Percentiles rank a stretch among this genome's conserved stretches.
Conservation (phyloP, 1,139 yeast genomes). For the Yamadazyma songkhlaensis region DNA sequence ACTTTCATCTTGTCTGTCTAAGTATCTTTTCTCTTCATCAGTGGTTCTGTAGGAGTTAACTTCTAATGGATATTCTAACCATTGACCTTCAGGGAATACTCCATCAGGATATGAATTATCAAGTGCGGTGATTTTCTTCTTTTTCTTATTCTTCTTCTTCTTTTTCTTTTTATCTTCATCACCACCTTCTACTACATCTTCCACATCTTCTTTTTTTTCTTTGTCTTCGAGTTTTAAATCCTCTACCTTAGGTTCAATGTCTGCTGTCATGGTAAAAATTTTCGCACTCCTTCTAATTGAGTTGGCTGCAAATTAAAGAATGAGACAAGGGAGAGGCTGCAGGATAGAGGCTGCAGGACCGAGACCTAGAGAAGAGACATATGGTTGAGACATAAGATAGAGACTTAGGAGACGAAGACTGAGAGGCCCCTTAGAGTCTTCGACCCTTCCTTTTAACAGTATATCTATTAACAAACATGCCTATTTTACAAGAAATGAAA, state of each 20-base stretch:
- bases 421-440: too few species aligned
- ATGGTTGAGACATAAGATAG: too few species aligned
- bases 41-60: conserved; percentile 76
- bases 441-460: too few species aligned
- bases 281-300: not conserved
- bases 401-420: too few species aligned
- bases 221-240: conserved; percentile 5
- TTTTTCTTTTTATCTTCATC: conserved; percentile 27
- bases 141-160: conserved; percentile 46
- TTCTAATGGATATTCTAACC: conserved; percentile 72
- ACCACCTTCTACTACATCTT: conserved; percentile 26
- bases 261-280: conserved; percentile 2
- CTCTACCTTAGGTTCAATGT: not conserved
- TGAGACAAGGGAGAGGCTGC: too few species aligned
- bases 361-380: too few species aligned
- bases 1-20: conserved; percentile 64
- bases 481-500: conserved; percentile 1
- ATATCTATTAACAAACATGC: not conserved
- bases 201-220: conserved; percentile 12
- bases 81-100: conserved; percentile 84
- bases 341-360: too few species aligned
- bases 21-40: conserved; percentile 78
- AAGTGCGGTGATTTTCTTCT: conserved; percentile 53
- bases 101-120: conserved; percentile 68
- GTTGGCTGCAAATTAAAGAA: too few species aligned